Percentiles rank a stretch among this genome's conserved stretches.
These are phyloP conservation scores for Schizosaccharomyces cryophilus DNA, from an alignment of 805 yeast genomes.

Conservation along the genomic window DNA sequence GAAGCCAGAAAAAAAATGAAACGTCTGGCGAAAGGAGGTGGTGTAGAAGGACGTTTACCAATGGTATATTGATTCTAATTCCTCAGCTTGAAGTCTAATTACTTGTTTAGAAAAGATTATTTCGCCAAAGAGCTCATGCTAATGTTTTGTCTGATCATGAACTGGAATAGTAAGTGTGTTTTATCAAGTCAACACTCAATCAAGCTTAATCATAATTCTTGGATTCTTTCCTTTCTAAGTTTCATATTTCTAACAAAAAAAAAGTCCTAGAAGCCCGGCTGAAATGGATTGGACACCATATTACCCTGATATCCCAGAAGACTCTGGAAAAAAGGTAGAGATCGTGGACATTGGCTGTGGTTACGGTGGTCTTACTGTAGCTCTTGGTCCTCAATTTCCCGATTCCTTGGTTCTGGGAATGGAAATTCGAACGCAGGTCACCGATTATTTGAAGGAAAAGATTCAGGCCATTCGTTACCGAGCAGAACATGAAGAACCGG, in stretches of 20 bases:
- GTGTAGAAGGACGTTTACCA: background rate
- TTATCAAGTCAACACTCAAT: background rate
- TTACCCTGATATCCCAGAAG: slow-evolving; percentile 8
- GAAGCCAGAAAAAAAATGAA: background rate
- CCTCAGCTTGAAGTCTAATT: background rate
- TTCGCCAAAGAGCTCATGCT: slow-evolving; percentile 92
- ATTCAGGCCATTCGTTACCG: slow-evolving; percentile 65
- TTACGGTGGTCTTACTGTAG: slow-evolving; percentile 71
- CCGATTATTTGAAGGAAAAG: slow-evolving; percentile 88
- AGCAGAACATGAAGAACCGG: slow-evolving; percentile 12
- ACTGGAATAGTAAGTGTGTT: slow-evolving; percentile 34
- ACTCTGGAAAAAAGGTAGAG: slow-evolving; percentile 34
- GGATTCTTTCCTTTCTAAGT: no score
- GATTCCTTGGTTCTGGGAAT: slow-evolving; percentile 49
- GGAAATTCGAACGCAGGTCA: slow-evolving; percentile 91
- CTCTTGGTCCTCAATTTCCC: slow-evolving; percentile 56
- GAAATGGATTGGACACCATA: slow-evolving; percentile 65
- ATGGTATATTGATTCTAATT: background rate
- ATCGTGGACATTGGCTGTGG: slow-evolving; percentile 97
- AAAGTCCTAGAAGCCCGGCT: slow-evolving; percentile 45
- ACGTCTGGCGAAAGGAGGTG: background rate
- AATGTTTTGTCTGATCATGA: slow-evolving; percentile 92
- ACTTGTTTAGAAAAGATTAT: slow-evolving; percentile 31
- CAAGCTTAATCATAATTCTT: background rate
- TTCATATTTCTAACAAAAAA: background rate